Evolutionary conservation across 345 rosid genomes (phyloP).

Genomic region (Hypericum androsaemum): DNA sequence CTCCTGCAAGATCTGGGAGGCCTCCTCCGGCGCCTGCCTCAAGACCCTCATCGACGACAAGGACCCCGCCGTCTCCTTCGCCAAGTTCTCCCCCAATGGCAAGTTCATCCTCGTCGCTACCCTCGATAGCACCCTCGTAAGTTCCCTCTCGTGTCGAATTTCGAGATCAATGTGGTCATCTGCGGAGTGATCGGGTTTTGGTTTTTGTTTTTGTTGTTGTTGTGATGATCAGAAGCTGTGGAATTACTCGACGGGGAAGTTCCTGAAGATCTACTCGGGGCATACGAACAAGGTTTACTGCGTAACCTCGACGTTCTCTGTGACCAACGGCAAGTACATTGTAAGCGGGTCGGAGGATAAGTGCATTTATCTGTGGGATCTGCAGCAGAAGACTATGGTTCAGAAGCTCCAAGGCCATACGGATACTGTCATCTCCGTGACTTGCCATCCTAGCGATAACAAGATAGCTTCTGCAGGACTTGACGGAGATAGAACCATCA

Average conservation of each 20-base stretch:
- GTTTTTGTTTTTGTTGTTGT: not conserved
- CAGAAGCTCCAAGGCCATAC: slow-evolving; percentile 83
- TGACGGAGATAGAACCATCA: slow-evolving; percentile 63
- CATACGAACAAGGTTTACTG: slow-evolving; percentile 74
- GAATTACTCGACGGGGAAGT: slow-evolving; percentile 82
- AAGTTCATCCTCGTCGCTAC: slow-evolving; percentile 84
- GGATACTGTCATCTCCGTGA: slow-evolving; percentile 77
- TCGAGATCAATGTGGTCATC: not conserved
- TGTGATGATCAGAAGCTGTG: slow-evolving; percentile 57
- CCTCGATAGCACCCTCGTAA: slow-evolving; percentile 77
- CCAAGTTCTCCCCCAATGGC: slow-evolving; percentile 90
- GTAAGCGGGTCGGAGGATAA: slow-evolving; percentile 95
- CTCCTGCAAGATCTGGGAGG: slow-evolving; percentile 90
- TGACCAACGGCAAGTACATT: slow-evolving; percentile 83
- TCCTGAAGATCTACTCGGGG: slow-evolving; percentile 70
- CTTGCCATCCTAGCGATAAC: slow-evolving; percentile 68
- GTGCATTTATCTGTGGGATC: slow-evolving; percentile 88
- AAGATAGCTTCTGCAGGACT: slow-evolving; percentile 81
- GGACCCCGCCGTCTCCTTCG: slow-evolving; percentile 68
- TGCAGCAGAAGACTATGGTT: slow-evolving; percentile 68
- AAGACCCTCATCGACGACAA: slow-evolving; percentile 74
- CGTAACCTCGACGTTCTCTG: slow-evolving; percentile 85
- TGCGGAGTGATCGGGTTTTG: not conserved
- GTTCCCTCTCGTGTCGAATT: slow-evolving; percentile 9
- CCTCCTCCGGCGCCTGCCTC: slow-evolving; percentile 58